Conservation (phyloP, 768 basidiomycete genomes). For the Imleria badia region DNA sequence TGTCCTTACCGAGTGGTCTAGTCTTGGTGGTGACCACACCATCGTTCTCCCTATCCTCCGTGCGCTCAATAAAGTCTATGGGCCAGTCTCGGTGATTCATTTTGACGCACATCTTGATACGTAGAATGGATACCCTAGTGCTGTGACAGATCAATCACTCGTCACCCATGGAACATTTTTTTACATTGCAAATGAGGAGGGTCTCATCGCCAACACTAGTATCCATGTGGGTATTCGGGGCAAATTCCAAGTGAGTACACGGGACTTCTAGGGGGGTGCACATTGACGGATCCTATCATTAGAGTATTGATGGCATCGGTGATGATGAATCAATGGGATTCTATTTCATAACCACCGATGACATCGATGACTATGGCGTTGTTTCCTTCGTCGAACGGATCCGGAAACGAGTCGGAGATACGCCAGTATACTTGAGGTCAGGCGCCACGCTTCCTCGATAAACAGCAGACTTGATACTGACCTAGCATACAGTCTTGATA, state of each 20-base stretch:
- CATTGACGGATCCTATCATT: not conserved
- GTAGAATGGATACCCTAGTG: slow-evolving; percentile 41
- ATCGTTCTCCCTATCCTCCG: slow-evolving; percentile 85
- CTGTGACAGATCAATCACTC: slow-evolving; percentile 54
- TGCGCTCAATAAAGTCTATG: slow-evolving; percentile 74
- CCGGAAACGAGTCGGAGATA: slow-evolving; percentile 65
- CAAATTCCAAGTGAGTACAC: slow-evolving; percentile 53
- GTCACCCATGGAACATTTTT: slow-evolving; percentile 90
- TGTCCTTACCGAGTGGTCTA: slow-evolving; percentile 4
- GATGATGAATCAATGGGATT: slow-evolving; percentile 77
- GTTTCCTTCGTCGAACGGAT: slow-evolving; percentile 69
- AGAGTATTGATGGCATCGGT: slow-evolving; percentile 40
- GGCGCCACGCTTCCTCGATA: not conserved
- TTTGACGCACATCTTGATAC: slow-evolving; percentile 81
- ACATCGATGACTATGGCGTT: slow-evolving; percentile 80
- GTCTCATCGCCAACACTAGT: slow-evolving; percentile 67
- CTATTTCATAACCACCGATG: slow-evolving; percentile 74
- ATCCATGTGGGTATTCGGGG: slow-evolving; percentile 88
- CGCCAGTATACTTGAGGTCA: slow-evolving; percentile 77
- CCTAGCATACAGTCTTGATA: slow-evolving; percentile 55
- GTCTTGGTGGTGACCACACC: slow-evolving; percentile 84
- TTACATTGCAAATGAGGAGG: slow-evolving; percentile 73
- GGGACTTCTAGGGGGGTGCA: not conserved
- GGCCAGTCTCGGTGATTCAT: slow-evolving; percentile 80
- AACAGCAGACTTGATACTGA: not conserved